Conservation (phyloP, 176 grass and related monocot species). For the Lolium perenne region DNA sequence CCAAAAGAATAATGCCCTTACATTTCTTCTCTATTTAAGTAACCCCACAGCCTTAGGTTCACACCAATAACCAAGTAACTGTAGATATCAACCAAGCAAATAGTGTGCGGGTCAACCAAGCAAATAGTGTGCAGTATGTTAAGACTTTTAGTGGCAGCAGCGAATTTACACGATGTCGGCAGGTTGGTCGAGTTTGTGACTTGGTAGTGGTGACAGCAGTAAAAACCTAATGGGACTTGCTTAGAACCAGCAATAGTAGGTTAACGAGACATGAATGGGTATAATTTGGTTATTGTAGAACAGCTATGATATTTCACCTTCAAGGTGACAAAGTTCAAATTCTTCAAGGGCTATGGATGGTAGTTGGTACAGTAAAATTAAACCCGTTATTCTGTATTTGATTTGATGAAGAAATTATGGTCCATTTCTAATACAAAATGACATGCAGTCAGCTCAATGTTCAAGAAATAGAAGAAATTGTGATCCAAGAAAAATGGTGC, state of each 20-base stretch:
- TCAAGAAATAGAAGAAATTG: background rate
- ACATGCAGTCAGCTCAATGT: background rate
- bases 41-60: background rate
- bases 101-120: background rate
- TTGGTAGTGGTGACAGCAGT: background rate
- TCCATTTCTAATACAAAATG: background rate
- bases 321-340: background rate
- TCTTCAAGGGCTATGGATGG: constrained; percentile 20
- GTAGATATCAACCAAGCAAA: background rate
- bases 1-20: background rate
- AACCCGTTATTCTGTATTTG: constrained; percentile 13
- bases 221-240: background rate
- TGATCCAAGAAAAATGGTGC: constrained; percentile 19
- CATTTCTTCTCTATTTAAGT: constrained; percentile 2
- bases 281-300: background rate
- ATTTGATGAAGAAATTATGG: background rate
- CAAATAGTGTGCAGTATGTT: background rate
- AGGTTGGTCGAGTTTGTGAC: background rate
- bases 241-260: background rate
- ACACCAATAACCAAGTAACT: background rate
- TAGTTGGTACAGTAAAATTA: constrained; percentile 13
- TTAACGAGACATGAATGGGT: background rate
- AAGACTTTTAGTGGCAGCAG: background rate
- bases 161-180: background rate
- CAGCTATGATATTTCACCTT: constrained; percentile 21